Evolutionary conservation across 208 protist genomes (phyloP), one percentile per base, ranked within the genome.

Genomic region (Trypanosoma caninum): DNA sequence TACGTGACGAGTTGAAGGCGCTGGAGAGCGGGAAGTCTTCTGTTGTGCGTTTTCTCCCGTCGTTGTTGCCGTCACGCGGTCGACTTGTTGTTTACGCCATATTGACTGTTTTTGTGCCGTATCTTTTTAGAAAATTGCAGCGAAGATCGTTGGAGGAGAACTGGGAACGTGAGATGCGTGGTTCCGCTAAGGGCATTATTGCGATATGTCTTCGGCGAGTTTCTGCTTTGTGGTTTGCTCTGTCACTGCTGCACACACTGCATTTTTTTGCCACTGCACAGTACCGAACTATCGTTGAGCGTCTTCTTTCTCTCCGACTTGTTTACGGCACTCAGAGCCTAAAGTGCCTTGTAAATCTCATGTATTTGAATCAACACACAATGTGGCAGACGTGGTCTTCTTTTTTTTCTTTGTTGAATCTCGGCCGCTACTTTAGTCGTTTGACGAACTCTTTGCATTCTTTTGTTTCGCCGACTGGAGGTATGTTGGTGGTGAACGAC

Each of bases 361-460:
- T 93, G 42, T 95, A 89, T 63, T 67, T 97, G 44, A 93, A 95
- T 47, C 91, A 95, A 71, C 85, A 95, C 62, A 64, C 95, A 27
- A 78, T 63, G 67, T 95, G 87, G 87, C 65, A 74, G 35, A 84
- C 80, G 45, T 90, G 81, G 78, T 69, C 76, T 25, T 91, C 89
- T 41, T 71, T 97, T 22, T 62, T 94, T 16, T 68, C 70, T 13
- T 72, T 91, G 25, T 67, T 95, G 33, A 83, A 83, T 54, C 59
- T 91, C 10, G 79, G 89, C 16, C 74, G 80, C 10, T 90, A 91
- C 60, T 37, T 92, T 30, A 59, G 59, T 38, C 72, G 83, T n/a
- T 47, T 91, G 7, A 44, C 83, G 22, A 66, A 63, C 37, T 78
- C 73, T 9, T 8, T 89, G 38, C 71, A 62, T 34, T 73, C 73